These are phyloP conservation scores for Zasmidium angulare DNA, from an alignment of 2,329 filamentous ascomycete genomes.

Conservation along the genomic window DNA sequence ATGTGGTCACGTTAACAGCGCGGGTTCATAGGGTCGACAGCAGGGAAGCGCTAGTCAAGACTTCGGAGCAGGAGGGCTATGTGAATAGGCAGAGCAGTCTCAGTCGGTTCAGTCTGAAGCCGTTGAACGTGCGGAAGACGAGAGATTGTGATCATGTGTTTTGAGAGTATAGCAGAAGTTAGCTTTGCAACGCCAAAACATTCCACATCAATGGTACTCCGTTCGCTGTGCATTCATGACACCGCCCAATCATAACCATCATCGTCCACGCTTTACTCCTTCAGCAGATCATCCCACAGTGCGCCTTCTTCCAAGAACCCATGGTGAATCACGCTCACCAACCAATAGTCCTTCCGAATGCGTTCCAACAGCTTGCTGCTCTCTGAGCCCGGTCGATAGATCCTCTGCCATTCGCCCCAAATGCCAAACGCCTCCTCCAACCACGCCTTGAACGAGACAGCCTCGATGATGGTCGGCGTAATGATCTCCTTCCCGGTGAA, in stretches of 20 bases:
- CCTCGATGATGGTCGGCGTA: conserved; percentile 94
- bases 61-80: conserved; percentile 7
- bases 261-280: conserved; percentile 1
- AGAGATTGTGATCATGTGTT: background rate
- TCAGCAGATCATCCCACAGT: conserved; percentile 59
- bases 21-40: conserved; percentile 5
- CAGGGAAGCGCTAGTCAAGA: background rate
- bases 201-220: too few relatives aligned
- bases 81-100: conserved; percentile 14
- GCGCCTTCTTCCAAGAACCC: conserved; percentile 70
- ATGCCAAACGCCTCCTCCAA: conserved; percentile 93
- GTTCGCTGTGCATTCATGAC: background rate
- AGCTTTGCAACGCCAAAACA: too few relatives aligned
- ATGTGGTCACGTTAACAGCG: conserved; percentile 18
- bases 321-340: conserved; percentile 89
- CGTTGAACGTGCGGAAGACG: background rate
- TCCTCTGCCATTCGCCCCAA: conserved; percentile 88
- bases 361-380: conserved; percentile 70
- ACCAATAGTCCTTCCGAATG: conserved; percentile 71
- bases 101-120: background rate
- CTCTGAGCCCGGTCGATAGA: conserved; percentile 73
- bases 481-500: conserved; percentile 95
- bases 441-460: conserved; percentile 92
- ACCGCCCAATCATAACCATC: background rate
- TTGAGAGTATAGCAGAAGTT: background rate